Evolutionary conservation across 2,329 filamentous ascomycete genomes (phyloP).

Genomic region (Neurospora sp.): DNA sequence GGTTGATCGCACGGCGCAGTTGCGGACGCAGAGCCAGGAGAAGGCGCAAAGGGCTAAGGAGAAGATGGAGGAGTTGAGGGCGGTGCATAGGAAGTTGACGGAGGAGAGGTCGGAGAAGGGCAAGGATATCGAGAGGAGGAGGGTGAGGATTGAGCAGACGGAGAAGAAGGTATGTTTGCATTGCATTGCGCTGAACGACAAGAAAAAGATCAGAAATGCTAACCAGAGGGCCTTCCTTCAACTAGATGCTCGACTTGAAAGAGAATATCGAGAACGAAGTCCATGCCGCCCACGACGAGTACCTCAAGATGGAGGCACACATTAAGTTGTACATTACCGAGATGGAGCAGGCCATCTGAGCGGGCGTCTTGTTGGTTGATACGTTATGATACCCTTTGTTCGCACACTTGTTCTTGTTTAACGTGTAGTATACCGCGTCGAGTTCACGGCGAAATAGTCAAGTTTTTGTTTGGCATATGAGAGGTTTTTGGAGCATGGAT

Average conservation of each 20-base stretch:
- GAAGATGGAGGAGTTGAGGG: constrained; percentile 83
- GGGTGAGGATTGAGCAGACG: constrained; percentile 92
- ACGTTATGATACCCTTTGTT: background rate
- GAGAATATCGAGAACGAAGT: constrained; percentile 96
- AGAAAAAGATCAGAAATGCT: constrained; percentile 13
- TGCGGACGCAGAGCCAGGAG: constrained; percentile 69
- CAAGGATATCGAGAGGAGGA: constrained; percentile 82
- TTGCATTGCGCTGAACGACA: background rate
- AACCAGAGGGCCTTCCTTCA: constrained; percentile 9
- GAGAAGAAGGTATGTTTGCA: constrained; percentile 77
- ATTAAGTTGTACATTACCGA: constrained; percentile 97
- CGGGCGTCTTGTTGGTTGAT: background rate
- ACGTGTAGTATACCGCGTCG: background rate
- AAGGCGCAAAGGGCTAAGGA: constrained; percentile 74
- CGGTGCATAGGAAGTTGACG: constrained; percentile 68
- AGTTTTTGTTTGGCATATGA: constrained; percentile 1
- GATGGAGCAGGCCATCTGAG: constrained; percentile 80
- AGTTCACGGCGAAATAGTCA: background rate
- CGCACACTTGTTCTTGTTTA: background rate
- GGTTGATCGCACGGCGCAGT: constrained; percentile 75
- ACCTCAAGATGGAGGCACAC: constrained; percentile 94
- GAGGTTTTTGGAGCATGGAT: constrained; percentile 16
- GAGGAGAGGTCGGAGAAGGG: constrained; percentile 81
- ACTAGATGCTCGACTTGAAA: constrained; percentile 90
- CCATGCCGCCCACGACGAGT: constrained; percentile 82